A percentile compares a stretch with the other conserved stretches of the same genome.
phyloP scores from a whole-genome alignment of 352 stramenopile species.

The Peronospora belbahrii region DNA sequence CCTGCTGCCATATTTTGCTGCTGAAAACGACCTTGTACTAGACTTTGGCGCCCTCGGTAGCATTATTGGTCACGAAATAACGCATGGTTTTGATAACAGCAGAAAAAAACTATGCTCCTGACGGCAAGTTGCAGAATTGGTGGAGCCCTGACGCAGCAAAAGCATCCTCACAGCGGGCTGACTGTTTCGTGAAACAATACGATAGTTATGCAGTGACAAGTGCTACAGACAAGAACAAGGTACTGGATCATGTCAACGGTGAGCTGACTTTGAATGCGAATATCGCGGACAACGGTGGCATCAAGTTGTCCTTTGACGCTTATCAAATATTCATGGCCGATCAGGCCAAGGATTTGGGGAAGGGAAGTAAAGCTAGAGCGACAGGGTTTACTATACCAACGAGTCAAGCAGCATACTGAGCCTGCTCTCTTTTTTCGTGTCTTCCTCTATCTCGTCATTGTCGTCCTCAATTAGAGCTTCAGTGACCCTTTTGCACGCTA shows the following conservation, averaged over 20 bases:
- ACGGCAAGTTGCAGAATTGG: conserved; percentile 90
- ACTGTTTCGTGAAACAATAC: conserved; percentile 73
- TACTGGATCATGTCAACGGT: conserved; percentile 65
- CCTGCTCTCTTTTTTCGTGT: too few relatives aligned
- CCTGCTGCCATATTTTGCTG: conserved; percentile 91
- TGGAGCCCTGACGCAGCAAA: conserved; percentile 82
- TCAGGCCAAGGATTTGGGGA: conserved; percentile 9
- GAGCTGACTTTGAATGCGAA: conserved; percentile 79
- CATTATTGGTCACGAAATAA: conserved; percentile 94
- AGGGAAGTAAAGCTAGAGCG: conserved; percentile 20
- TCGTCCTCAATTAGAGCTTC: too few relatives aligned
- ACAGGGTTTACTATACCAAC: conserved; percentile 1
- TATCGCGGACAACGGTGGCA: conserved; percentile 76
- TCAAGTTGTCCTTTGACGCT: conserved; percentile 66
- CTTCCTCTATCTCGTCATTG: too few relatives aligned
- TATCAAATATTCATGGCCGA: conserved; percentile 34
- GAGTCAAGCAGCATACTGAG: too few relatives aligned
- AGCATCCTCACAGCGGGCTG: conserved; percentile 55
- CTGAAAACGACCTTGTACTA: conserved; percentile 66
- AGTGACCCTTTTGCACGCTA: too few relatives aligned
- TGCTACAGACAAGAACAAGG: conserved; percentile 22
- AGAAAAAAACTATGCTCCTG: conserved; percentile 82
- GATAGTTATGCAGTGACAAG: conserved; percentile 36
- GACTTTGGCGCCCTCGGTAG: conserved; percentile 92
- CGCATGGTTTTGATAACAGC: conserved; percentile 92